phyloP scores from a whole-genome alignment of 176 grass and related monocot species.

The Tillandsia leiboldiana region DNA sequence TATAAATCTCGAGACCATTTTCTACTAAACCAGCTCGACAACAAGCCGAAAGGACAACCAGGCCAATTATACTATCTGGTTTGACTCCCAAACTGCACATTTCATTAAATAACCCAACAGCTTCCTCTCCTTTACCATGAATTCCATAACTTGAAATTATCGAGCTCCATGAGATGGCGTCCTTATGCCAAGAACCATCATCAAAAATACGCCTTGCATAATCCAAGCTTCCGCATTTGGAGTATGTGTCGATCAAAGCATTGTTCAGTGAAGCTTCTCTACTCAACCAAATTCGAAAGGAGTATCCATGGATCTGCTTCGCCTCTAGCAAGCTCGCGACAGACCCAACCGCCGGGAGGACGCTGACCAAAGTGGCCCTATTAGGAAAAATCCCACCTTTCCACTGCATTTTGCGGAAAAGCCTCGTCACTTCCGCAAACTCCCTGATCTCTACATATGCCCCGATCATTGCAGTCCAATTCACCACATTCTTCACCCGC shows the following conservation, averaged over 20 bases:
- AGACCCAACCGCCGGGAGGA: slow-evolving; percentile 34
- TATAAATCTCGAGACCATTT: slow-evolving; percentile 46
- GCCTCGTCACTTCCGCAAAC: slow-evolving; percentile 21
- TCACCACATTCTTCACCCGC: slow-evolving; percentile 34
- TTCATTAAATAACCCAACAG: slow-evolving; percentile 44
- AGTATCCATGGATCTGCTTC: slow-evolving; percentile 45
- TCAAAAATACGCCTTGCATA: slow-evolving; percentile 47
- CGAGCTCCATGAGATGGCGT: slow-evolving; percentile 55
- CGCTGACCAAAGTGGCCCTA: slow-evolving; percentile 35
- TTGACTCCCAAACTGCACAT: slow-evolving; percentile 43
- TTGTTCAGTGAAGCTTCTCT: slow-evolving; percentile 39
- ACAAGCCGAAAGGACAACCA: slow-evolving; percentile 59
- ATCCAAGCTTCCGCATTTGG: slow-evolving; percentile 41
- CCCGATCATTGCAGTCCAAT: slow-evolving; percentile 50
- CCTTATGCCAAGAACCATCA: slow-evolving; percentile 43
- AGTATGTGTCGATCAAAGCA: slow-evolving; percentile 51
- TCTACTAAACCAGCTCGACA: slow-evolving; percentile 31
- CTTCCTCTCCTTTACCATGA: slow-evolving; percentile 47
- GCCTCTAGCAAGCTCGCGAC: slow-evolving; percentile 20
- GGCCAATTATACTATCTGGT: slow-evolving; percentile 36
- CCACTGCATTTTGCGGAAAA: slow-evolving; percentile 41
- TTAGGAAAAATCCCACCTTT: slow-evolving; percentile 29
- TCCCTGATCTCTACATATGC: slow-evolving; percentile 36
- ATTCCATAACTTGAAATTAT: slow-evolving; percentile 51
- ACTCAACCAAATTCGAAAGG: slow-evolving; percentile 22